Conservation (phyloP, 2,329 filamentous ascomycete species). For the Fusarium dlaminii region DNA sequence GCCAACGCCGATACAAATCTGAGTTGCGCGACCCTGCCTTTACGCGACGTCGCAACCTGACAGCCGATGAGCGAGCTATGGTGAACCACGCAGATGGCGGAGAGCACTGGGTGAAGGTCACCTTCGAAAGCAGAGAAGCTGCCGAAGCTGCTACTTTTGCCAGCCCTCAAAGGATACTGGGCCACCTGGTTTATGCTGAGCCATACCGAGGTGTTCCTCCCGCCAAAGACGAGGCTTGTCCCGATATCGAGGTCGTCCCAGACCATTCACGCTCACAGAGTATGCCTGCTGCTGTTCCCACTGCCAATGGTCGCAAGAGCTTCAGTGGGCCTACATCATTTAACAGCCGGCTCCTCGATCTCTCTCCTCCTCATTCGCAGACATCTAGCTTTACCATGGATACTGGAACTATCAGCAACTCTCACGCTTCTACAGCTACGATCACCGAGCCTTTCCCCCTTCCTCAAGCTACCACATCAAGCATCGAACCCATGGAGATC, state of each 20-base stretch:
- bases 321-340: conserved; percentile 49
- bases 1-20: conserved; percentile 75
- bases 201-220: conserved; percentile 73
- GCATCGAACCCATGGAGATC: conserved; percentile 44
- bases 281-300: conserved; percentile 46
- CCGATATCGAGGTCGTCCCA: conserved; percentile 56
- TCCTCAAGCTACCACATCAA: conserved; percentile 29
- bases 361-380: conserved; percentile 57
- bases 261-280: conserved; percentile 49
- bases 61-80: conserved; percentile 77
- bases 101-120: conserved; percentile 91
- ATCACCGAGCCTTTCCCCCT: conserved; percentile 48
- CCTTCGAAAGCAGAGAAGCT: conserved; percentile 78
- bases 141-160: conserved; percentile 75
- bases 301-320: conserved; percentile 42
- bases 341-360: conserved; percentile 50
- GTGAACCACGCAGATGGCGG: conserved; percentile 86
- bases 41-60: conserved; percentile 71
- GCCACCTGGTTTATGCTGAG: conserved; percentile 76
- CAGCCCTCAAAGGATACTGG: conserved; percentile 77
- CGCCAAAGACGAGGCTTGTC: conserved; percentile 69
- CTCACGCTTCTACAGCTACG: conserved; percentile 57
- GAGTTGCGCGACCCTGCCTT: conserved; percentile 78
- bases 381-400: conserved; percentile 67
- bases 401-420: conserved; percentile 60